These are phyloP conservation scores for Fusarium palustre DNA, from an alignment of 2,329 filamentous ascomycete genomes.

Conservation along the genomic window DNA sequence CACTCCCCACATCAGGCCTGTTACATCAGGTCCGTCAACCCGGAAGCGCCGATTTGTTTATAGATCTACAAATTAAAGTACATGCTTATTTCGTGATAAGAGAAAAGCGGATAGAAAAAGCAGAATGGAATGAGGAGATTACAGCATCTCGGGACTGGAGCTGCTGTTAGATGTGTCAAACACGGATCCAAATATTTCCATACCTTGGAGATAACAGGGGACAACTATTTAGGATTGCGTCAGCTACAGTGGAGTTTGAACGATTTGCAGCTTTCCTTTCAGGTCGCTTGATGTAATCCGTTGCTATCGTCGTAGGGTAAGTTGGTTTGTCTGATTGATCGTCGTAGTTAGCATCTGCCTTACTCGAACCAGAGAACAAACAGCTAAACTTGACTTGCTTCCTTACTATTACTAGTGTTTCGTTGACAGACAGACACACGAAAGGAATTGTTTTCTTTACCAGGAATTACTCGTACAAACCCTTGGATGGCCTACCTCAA, in stretches of 20 bases:
- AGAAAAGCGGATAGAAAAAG: neutral
- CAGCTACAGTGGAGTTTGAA: neutral
- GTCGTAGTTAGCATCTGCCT: neutral
- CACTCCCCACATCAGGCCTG: neutral
- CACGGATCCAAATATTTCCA: neutral
- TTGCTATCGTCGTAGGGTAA: neutral
- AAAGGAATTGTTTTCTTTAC: too few species aligned
- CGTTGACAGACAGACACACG: neutral
- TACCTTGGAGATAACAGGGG: neutral
- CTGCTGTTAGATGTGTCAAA: neutral
- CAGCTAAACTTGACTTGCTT: neutral
- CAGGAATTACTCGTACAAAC: neutral
- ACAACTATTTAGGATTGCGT: neutral
- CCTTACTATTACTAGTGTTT: neutral
- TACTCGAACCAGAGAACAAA: neutral
- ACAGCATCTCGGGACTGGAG: neutral
- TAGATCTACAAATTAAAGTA: neutral
- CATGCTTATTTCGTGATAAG: neutral
- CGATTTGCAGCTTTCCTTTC: neutral
- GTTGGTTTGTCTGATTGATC: neutral
- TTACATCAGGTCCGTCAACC: neutral
- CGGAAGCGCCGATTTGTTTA: slow-evolving; percentile 13
- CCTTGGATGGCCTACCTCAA: neutral
- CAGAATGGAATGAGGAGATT: neutral
- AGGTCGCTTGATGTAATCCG: neutral